Base-by-base conservation (phyloP, 202 grass and related monocot species). In the Dendrocalamus latiflorus region DNA sequence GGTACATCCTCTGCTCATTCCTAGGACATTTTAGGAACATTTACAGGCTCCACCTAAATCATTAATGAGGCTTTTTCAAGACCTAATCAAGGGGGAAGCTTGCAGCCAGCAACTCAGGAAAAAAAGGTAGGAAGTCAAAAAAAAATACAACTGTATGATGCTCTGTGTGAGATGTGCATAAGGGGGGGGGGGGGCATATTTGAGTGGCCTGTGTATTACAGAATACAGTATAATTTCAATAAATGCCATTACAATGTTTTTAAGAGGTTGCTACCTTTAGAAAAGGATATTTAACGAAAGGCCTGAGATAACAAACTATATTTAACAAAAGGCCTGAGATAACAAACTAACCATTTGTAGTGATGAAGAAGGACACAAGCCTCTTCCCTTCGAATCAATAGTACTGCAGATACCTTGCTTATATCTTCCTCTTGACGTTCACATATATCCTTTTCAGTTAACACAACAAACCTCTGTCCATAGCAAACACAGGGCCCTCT, bases 361-460 rank as follows among this genome's bases (percentile, higher is more conserved):
- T 95, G 89, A 34, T 87, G 85, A 50, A 98, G 93, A 64, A 98
- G 93, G 57, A 81, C 87, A 44, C 68, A 93, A 9, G 93, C 93
- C 78, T 81, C 85, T 75, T 86, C 78, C 36, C 55, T 87, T 48
- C 59, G 9, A 56, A 98, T 93, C 0, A 76, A 84, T n/a, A 95
- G 69, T 56, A 98, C 65, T 8, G 69, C 7, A 74, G 82, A 74
- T 65, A 93, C 74, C 56, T 90, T 80, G 55, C 47, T 80, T 65
- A 95, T 91, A 78, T 91, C 96, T 83, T 95, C 91, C 53, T 89
- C 87, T 88, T 93, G 89, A 4, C 83, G 89, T 15, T 90, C 83
- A 47, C 53, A 51, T 75, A 98, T 85, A 87, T 92, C 87, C 22
- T 84, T 68, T 86, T 93, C 86, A 5, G 57, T 86, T 56, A 95